Percentiles rank a stretch among this genome's conserved stretches.
Conservation (phyloP, 768 basidiomycete genomes). For the Leccinum disarticulatum region DNA sequence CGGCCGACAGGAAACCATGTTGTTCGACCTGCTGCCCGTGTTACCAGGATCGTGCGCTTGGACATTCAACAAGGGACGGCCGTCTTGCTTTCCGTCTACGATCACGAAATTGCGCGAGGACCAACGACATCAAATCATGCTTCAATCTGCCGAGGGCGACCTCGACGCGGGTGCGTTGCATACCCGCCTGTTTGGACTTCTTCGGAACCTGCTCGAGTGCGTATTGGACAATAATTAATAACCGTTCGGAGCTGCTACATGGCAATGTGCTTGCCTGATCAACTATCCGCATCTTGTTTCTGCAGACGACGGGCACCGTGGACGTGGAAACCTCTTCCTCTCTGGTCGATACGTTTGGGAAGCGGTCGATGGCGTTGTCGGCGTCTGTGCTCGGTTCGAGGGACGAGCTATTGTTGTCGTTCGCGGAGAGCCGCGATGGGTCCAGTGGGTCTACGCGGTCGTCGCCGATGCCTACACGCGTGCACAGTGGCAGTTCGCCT, state of each 20-base stretch:
- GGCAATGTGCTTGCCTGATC: slow-evolving; percentile 92
- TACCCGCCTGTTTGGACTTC: slow-evolving; percentile 61
- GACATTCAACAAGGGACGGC: slow-evolving; percentile 71
- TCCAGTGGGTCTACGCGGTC: too few species aligned
- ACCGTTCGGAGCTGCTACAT: slow-evolving; percentile 79
- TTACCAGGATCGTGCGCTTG: slow-evolving; percentile 70
- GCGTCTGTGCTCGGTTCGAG: too few species aligned
- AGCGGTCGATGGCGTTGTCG: too few species aligned
- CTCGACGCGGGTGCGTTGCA: too few species aligned
- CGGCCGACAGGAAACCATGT: slow-evolving; percentile 81
- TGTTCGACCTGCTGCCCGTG: slow-evolving; percentile 87
- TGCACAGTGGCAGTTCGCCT: too few species aligned
- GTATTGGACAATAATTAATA: slow-evolving; percentile 61
- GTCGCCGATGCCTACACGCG: too few species aligned
- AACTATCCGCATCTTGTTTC: slow-evolving; percentile 78
- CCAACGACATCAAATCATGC: neutral
- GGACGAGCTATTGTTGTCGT: too few species aligned
- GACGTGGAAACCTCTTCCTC: slow-evolving; percentile 2
- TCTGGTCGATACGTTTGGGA: too few species aligned
- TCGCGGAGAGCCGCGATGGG: too few species aligned
- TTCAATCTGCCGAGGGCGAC: slow-evolving; percentile 43
- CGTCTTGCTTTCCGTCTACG: slow-evolving; percentile 54
- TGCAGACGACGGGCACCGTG: slow-evolving; percentile 13
- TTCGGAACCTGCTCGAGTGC: slow-evolving; percentile 73
- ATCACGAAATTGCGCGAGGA: slow-evolving; percentile 88